Conservation (phyloP, 1,139 yeast species). For the Protomyces inundatus region DNA sequence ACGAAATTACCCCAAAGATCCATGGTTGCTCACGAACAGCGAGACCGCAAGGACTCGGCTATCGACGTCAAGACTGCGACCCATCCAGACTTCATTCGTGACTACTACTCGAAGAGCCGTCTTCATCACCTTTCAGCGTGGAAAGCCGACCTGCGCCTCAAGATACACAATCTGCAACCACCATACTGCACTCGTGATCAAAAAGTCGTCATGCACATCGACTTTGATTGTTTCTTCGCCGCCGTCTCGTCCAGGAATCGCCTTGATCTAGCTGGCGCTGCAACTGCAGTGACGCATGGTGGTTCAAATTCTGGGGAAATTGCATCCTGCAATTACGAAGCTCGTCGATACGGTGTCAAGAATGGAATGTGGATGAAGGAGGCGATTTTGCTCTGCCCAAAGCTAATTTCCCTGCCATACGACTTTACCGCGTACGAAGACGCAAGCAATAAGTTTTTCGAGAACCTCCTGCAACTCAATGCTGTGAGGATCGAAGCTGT, state of each 20-base stretch:
- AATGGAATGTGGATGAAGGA: slow-evolving; percentile 78
- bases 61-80: slow-evolving; percentile 48
- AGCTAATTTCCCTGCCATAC: slow-evolving; percentile 57
- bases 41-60: background rate
- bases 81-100: slow-evolving; percentile 66
- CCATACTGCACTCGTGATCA: slow-evolving; percentile 31
- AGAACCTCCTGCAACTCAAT: slow-evolving; percentile 40
- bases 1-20: background rate
- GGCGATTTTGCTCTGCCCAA: slow-evolving; percentile 64
- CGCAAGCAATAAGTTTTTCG: slow-evolving; percentile 54
- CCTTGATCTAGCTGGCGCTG: slow-evolving; percentile 50
- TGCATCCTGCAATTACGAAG: slow-evolving; percentile 89
- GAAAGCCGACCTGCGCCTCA: slow-evolving; percentile 69
- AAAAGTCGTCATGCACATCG: slow-evolving; percentile 64
- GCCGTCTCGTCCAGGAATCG: slow-evolving; percentile 64
- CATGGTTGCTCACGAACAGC: background rate
- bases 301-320: slow-evolving; percentile 55
- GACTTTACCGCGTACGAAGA: slow-evolving; percentile 69
- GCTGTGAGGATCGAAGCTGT: slow-evolving; percentile 72
- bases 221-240: slow-evolving; percentile 91
- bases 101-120: slow-evolving; percentile 74
- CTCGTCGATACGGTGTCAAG: slow-evolving; percentile 63
- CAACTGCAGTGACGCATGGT: slow-evolving; percentile 86
- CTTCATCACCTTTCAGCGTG: slow-evolving; percentile 82
- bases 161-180: slow-evolving; percentile 45